Evolutionary conservation across 2,329 filamentous ascomycete species (phyloP).

Genomic region (Tolypocladium tropicale): DNA sequence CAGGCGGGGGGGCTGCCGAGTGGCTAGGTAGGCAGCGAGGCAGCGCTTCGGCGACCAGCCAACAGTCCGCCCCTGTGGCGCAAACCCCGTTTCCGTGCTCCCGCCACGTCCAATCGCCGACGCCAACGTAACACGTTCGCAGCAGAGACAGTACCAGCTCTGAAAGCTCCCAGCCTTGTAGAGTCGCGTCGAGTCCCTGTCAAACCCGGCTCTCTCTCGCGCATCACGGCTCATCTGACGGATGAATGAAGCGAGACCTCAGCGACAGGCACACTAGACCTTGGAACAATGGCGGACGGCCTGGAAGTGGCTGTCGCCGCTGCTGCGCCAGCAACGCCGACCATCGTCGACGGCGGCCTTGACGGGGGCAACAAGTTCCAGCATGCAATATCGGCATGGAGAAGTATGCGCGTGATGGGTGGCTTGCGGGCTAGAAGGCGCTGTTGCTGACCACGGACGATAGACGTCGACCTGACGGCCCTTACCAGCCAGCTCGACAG

Average conservation of each 20-base stretch:
- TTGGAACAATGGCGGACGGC: slow-evolving; percentile 20
- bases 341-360: slow-evolving; percentile 17
- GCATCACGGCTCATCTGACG: not conserved
- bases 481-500: slow-evolving; percentile 81
- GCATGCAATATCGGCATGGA: slow-evolving; percentile 89
- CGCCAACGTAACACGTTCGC: not conserved
- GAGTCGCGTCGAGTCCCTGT: not conserved
- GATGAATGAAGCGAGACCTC: slow-evolving; percentile 8
- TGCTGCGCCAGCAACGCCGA: slow-evolving; percentile 11
- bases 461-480: slow-evolving; percentile 78
- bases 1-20: not conserved
- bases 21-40: not conserved
- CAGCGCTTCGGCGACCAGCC: not conserved
- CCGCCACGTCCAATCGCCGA: not conserved
- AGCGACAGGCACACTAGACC: not conserved
- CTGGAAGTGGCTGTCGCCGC: slow-evolving; percentile 16
- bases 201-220: not conserved
- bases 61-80: slow-evolving; percentile 2
- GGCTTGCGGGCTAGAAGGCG: not conserved
- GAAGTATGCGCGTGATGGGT: slow-evolving; percentile 48
- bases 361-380: slow-evolving; percentile 88
- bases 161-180: not conserved
- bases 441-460: slow-evolving; percentile 9
- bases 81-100: not conserved
- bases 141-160: not conserved